A percentile compares a stretch with the other conserved stretches of the same genome.
phyloP scores from a whole-genome alignment of 2,329 filamentous ascomycete genomes.

The Ophiostoma ips region DNA sequence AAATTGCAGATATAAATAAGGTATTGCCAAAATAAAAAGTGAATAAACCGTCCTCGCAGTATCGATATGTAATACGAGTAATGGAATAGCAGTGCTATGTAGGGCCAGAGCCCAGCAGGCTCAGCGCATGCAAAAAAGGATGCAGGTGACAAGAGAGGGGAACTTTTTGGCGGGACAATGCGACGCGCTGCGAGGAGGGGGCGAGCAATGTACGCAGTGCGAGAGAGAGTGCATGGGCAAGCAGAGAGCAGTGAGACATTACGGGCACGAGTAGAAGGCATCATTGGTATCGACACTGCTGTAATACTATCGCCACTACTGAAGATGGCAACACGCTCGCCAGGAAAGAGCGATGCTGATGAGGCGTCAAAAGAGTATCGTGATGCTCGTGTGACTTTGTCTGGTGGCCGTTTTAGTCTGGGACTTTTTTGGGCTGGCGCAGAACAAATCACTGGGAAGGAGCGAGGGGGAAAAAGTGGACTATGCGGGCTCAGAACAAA shows the following conservation, averaged over 20 bases:
- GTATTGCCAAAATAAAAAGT: neutral
- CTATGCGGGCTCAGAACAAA: too few relatives aligned
- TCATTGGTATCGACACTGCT: too few relatives aligned
- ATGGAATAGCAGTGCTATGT: too few relatives aligned
- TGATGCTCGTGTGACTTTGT: too few relatives aligned
- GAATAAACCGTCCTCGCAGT: neutral
- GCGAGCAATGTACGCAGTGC: neutral
- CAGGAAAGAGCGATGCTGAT: too few relatives aligned
- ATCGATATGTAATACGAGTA: too few relatives aligned
- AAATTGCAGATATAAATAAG: neutral
- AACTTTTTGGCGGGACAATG: slow-evolving; percentile 6
- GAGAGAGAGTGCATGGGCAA: too few relatives aligned
- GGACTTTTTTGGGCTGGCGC: neutral
- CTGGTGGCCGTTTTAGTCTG: too few relatives aligned
- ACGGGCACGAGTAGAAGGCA: neutral
- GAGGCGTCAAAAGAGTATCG: too few relatives aligned
- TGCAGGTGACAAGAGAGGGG: slow-evolving; percentile 5
- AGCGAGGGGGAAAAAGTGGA: neutral
- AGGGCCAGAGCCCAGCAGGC: neutral
- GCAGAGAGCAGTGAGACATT: neutral
- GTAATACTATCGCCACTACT: too few relatives aligned
- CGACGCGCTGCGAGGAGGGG: slow-evolving; percentile 3
- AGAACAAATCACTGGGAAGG: neutral
- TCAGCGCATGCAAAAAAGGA: slow-evolving; percentile 2
- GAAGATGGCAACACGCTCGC: too few relatives aligned